phyloP scores from a whole-genome alignment of 2,329 filamentous ascomycete species.

The Ampelomyces quisqualis region DNA sequence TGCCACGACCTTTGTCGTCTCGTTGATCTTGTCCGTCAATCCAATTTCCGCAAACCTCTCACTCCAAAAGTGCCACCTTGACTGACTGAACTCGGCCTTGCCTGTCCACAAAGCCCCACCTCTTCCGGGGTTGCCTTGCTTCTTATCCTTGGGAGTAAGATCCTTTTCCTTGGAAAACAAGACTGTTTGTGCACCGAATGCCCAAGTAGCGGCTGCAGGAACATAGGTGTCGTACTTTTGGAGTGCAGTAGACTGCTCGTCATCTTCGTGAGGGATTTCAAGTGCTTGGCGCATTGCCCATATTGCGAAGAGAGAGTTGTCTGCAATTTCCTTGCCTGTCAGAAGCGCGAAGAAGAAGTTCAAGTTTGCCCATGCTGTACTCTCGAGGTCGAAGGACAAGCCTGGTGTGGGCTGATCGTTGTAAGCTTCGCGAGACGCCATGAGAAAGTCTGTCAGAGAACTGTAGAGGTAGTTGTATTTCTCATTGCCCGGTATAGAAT shows the following conservation, averaged over 20 bases:
- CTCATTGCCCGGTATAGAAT: conserved; percentile 20
- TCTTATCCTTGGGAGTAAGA: conserved; percentile 29
- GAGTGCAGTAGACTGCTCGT: conserved; percentile 14
- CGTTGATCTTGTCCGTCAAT: conserved; percentile 20
- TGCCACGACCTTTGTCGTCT: conserved; percentile 26
- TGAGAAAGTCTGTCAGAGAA: conserved; percentile 22
- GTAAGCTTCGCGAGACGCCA: conserved; percentile 31
- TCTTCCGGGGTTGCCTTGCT: conserved; percentile 31
- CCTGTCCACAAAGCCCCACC: conserved; percentile 36
- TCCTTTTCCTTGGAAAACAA: conserved; percentile 30
- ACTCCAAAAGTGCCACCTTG: conserved; percentile 38
- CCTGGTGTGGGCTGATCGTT: conserved; percentile 31
- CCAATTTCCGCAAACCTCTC: conserved; percentile 30
- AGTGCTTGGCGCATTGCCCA: conserved; percentile 34
- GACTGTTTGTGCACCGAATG: conserved; percentile 21
- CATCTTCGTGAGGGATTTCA: conserved; percentile 22
- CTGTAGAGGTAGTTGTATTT: conserved; percentile 24
- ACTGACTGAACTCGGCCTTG: conserved; percentile 31
- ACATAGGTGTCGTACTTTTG: conserved; percentile 31
- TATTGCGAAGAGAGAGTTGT: conserved; percentile 29
- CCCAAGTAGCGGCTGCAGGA: conserved; percentile 36
- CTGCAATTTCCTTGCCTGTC: conserved; percentile 14
- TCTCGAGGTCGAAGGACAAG: conserved; percentile 24
- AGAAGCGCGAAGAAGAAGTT: conserved; percentile 36
- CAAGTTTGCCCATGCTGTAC: conserved; percentile 34